Evolutionary conservation across 345 rosid genomes (phyloP).

Genomic region (Salix purpurea): DNA sequence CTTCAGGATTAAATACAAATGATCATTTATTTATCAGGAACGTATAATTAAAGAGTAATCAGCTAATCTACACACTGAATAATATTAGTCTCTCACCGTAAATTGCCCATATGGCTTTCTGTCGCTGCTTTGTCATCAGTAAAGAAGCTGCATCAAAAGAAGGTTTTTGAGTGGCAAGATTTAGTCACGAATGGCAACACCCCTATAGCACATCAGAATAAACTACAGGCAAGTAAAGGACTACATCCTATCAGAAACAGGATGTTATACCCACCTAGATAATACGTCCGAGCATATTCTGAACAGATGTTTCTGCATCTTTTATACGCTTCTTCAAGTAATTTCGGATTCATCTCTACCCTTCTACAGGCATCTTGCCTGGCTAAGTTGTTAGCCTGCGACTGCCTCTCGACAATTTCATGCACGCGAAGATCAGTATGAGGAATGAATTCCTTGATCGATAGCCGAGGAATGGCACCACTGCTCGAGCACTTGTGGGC

Average conservation of each 20-base stretch:
- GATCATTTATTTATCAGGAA: too few species aligned
- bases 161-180: neutral
- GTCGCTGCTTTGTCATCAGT: constrained; percentile 56
- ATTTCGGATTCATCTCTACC: constrained; percentile 31
- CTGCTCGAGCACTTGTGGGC: constrained; percentile 21
- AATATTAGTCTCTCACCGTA: constrained; percentile 36
- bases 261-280: constrained; percentile 36
- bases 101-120: constrained; percentile 67
- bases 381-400: constrained; percentile 10
- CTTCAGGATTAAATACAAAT: too few species aligned
- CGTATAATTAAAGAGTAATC: too few species aligned
- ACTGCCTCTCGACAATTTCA: constrained; percentile 42
- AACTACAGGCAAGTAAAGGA: too few species aligned
- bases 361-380: constrained; percentile 14
- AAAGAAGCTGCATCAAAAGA: constrained; percentile 40
- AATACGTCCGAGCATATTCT: constrained; percentile 61
- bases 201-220: too few species aligned
- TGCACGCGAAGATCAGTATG: constrained; percentile 27
- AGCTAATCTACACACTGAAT: too few species aligned
- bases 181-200: neutral
- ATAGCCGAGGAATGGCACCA: constrained; percentile 14
- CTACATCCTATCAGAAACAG: too few species aligned
- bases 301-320: constrained; percentile 45
- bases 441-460: constrained; percentile 29
- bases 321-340: constrained; percentile 49